phyloP scores from a whole-genome alignment of 371 early-diverging fungal species.

The Mortierella sp. region DNA sequence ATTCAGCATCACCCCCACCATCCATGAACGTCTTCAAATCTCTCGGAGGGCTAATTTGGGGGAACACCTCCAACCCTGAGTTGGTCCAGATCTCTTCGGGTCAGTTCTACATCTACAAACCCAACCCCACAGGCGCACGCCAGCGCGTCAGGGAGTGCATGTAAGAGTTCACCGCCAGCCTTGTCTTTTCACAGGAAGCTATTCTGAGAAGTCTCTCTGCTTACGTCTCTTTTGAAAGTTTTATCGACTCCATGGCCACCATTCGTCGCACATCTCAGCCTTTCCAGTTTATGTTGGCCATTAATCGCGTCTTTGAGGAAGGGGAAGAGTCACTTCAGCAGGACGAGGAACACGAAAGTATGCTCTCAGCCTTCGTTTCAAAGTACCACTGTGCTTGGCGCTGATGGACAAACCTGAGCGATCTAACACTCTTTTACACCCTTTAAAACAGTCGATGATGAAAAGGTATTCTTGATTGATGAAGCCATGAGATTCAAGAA shows the following conservation, averaged over 20 bases:
- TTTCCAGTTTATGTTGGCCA: constrained; percentile 72
- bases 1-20: neutral
- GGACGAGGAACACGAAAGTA: constrained; percentile 53
- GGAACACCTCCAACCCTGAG: constrained; percentile 54
- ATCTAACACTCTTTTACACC: neutral
- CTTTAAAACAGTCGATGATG: constrained; percentile 54
- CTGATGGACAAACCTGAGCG: too few relatives aligned
- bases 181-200: neutral
- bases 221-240: constrained; percentile 26
- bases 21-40: constrained; percentile 60
- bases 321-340: constrained; percentile 71
- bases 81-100: constrained; percentile 67
- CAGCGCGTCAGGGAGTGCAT: constrained; percentile 53
- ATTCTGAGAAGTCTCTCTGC: too few relatives aligned
- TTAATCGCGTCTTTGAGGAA: constrained; percentile 76
- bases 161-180: constrained; percentile 12
- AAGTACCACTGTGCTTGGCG: too few relatives aligned
- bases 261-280: constrained; percentile 66
- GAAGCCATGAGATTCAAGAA: constrained; percentile 59
- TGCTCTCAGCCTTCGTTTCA: constrained; percentile 1
- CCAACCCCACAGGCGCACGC: constrained; percentile 20
- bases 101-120: constrained; percentile 58
- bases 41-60: constrained; percentile 68
- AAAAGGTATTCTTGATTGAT: constrained; percentile 67
- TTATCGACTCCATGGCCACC: constrained; percentile 65